Base-by-base conservation (phyloP, 768 basidiomycete species). In the Podaxis pistillaris region DNA sequence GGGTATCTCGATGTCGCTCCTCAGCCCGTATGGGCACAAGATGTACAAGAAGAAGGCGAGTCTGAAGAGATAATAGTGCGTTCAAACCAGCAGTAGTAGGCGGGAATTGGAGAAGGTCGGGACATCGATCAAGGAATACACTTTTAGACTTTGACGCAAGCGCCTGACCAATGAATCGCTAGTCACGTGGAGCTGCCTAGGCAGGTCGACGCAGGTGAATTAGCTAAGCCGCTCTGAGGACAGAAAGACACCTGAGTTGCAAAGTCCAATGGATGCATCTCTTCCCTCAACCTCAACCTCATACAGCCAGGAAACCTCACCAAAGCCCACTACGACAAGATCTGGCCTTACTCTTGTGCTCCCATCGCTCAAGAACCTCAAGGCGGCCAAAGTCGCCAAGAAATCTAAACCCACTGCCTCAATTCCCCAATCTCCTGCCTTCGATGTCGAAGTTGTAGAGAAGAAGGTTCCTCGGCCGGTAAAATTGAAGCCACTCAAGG, bases 401-500 rank as follows among this genome's bases (percentile, higher is more conserved):
- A 83, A 80, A 71, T 71, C 73, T 61, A 81, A 80, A 67, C 65
- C 72, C 24, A 63, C 77, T 71, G 66, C 60, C 8, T 65, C 64
- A 37, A 54, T 52, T 41, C 63, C 71, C 9, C 62, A 63, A 22
- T 63, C 72, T 9, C 56, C 63, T 52, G 67, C 70, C 22, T 66
- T 62, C 26, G 63, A 40, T 58, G 62, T 57, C 36, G 74, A 76
- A 24, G 62, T 68, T 28, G 72, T 75, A 63, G 79, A 80, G 68
- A 81, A 79, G 71, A 80, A 76, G 65, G 67, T 67, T 47, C 79
- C 83, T 1, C 74, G 90, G 30, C 88, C 88, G 15, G 67, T 86
- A 64, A 93, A 91, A 73, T 78, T 91, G 61, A 92, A 92, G 70
- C 90, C 91, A 3, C 77, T 93, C 66, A 90, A 86, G 68, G 91